A percentile compares a stretch with the other conserved stretches of the same genome.
Conservation (phyloP, 805 yeast genomes). For the Cyberlindnera saturnus region DNA sequence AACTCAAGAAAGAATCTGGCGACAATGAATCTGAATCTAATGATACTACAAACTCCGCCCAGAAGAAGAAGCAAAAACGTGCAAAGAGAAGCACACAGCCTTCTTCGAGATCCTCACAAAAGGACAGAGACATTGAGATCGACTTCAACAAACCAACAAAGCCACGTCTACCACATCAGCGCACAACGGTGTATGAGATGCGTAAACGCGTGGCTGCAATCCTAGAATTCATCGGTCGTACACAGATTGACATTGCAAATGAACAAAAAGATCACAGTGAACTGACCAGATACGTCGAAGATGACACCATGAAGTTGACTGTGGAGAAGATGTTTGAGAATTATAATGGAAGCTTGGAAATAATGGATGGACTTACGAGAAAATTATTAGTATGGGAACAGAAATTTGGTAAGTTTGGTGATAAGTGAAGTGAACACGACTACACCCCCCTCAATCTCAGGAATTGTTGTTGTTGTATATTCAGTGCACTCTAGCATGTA, state of each 20-base stretch:
- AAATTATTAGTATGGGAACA: constrained; percentile 77
- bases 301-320: constrained; percentile 30
- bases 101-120: constrained; percentile 1
- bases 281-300: constrained; percentile 41
- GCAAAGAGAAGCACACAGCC: constrained; percentile 1
- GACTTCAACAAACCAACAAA: constrained; percentile 66
- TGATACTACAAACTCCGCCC: constrained; percentile 9
- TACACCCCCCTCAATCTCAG: neutral
- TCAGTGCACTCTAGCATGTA: constrained; percentile 7
- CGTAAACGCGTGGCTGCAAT: constrained; percentile 84
- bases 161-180: constrained; percentile 77
- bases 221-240: constrained; percentile 82
- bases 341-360: constrained; percentile 51
- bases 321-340: constrained; percentile 40
- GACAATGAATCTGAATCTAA: constrained; percentile 16
- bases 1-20: constrained; percentile 4
- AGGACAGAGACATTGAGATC: constrained; percentile 29
- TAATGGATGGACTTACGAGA: constrained; percentile 71
- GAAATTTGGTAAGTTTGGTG: constrained; percentile 37
- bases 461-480: neutral
- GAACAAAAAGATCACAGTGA: constrained; percentile 59
- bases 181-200: constrained; percentile 76
- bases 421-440: constrained; percentile 5
- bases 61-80: constrained; percentile 10
- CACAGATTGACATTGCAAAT: constrained; percentile 74